Percentiles rank a stretch among this genome's conserved stretches.
phyloP scores from a whole-genome alignment of 2,329 filamentous ascomycete genomes.

The Sclerotinia subarctica region DNA sequence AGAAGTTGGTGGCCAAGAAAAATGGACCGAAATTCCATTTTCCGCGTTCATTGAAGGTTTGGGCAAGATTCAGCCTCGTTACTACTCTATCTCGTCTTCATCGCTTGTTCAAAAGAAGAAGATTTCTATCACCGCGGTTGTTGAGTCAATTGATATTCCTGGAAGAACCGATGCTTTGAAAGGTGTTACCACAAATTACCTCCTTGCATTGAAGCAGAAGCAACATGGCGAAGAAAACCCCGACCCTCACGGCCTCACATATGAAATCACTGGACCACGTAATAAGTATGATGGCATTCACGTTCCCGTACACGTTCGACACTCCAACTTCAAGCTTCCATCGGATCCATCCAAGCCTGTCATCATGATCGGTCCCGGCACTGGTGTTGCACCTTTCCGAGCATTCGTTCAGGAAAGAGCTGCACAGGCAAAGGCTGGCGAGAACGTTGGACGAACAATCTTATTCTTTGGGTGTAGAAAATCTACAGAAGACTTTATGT shows the following conservation, averaged over 20 bases:
- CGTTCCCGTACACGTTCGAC: slow-evolving; percentile 90
- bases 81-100: slow-evolving; percentile 99
- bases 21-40: slow-evolving; percentile 85
- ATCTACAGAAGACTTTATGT: slow-evolving; percentile 84
- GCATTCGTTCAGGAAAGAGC: slow-evolving; percentile 93
- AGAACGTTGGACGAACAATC: slow-evolving; percentile 80
- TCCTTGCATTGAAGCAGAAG: slow-evolving; percentile 92
- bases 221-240: slow-evolving; percentile 84
- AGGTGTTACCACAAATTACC: slow-evolving; percentile 95
- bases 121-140: slow-evolving; percentile 91
- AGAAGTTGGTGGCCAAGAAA: slow-evolving; percentile 66
- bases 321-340: slow-evolving; percentile 98
- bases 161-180: slow-evolving; percentile 77
- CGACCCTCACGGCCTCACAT: slow-evolving; percentile 78
- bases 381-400: slow-evolving; percentile 93
- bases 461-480: slow-evolving; percentile 96
- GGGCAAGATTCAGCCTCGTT: slow-evolving; percentile 92
- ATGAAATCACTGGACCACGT: slow-evolving; percentile 81
- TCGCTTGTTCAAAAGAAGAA: slow-evolving; percentile 91
- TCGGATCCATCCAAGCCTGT: slow-evolving; percentile 91
- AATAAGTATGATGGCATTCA: slow-evolving; percentile 98
- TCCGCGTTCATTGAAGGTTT: slow-evolving; percentile 91
- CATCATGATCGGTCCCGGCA: slow-evolving; percentile 95
- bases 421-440: slow-evolving; percentile 73
- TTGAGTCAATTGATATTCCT: slow-evolving; percentile 77